A percentile compares a stretch with the other conserved stretches of the same genome.
phyloP scores from a whole-genome alignment of 805 yeast genomes.

The Komagataella phaffii region DNA sequence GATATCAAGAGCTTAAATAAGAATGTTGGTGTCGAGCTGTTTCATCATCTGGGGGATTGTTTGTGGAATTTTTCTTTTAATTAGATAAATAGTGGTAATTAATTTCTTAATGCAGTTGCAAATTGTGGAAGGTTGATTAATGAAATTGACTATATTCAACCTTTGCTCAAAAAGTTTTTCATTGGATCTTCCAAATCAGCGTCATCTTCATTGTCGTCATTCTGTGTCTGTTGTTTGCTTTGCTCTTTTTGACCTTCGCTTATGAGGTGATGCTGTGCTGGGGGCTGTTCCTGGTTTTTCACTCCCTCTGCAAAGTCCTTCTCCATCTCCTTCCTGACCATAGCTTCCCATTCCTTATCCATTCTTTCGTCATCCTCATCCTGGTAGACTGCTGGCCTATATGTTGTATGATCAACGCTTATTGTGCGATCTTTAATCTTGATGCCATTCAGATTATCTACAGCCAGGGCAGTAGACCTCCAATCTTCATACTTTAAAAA shows the following conservation, averaged over 20 bases:
- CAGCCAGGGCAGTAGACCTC: slow-evolving; percentile 68
- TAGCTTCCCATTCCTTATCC: slow-evolving; percentile 19
- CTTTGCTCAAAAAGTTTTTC: slow-evolving; percentile 13
- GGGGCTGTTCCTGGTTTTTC: slow-evolving; percentile 6
- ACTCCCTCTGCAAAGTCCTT: slow-evolving; percentile 25
- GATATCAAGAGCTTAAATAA: slow-evolving; percentile 75
- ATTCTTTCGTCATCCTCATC: slow-evolving; percentile 29
- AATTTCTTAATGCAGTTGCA: neutral
- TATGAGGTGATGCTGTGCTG: slow-evolving; percentile 2
- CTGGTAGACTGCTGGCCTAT: slow-evolving; percentile 12
- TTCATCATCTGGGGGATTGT: slow-evolving; percentile 83
- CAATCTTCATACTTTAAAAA: slow-evolving; percentile 76
- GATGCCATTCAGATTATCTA: slow-evolving; percentile 76
- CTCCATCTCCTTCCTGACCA: slow-evolving; percentile 23
- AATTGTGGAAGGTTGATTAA: neutral
- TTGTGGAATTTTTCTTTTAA: slow-evolving; percentile 42
- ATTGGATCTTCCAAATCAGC: slow-evolving; percentile 25
- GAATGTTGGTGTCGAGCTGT: slow-evolving; percentile 79
- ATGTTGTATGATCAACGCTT: slow-evolving; percentile 55
- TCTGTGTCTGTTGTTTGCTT: slow-evolving; percentile 1
- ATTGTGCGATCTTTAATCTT: slow-evolving; percentile 33
- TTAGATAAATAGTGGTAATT: neutral
- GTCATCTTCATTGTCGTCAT: slow-evolving; percentile 8
- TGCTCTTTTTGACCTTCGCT: neutral
- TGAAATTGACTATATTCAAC: neutral